These are phyloP conservation scores for Fusarium mexicanum DNA, from an alignment of 2,329 filamentous ascomycete species.

Conservation along the genomic window DNA sequence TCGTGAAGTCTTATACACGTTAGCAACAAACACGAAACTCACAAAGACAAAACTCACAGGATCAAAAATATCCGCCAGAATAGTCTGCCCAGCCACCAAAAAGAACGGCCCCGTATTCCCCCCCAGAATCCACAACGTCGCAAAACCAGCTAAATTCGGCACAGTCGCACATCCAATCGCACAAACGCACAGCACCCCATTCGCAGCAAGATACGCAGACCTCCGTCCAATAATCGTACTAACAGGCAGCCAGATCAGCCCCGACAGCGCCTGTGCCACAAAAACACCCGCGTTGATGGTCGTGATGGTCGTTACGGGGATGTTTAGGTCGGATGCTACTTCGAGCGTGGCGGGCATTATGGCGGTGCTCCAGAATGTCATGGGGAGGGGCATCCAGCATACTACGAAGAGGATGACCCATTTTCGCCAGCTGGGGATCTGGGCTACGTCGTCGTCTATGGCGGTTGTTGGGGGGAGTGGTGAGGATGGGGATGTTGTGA, in stretches of 20 bases:
- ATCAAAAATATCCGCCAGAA: slow-evolving; percentile 42
- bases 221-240: slow-evolving; percentile 39
- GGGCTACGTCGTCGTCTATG: slow-evolving; percentile 36
- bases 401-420: slow-evolving; percentile 44
- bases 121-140: slow-evolving; percentile 37
- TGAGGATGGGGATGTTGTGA: neutral
- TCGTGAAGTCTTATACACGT: neutral
- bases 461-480: neutral
- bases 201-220: slow-evolving; percentile 41
- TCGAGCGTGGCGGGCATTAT: slow-evolving; percentile 40
- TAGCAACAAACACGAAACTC: too few species aligned
- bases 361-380: slow-evolving; percentile 44
- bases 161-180: slow-evolving; percentile 35
- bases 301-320: slow-evolving; percentile 27
- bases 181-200: slow-evolving; percentile 33
- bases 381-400: slow-evolving; percentile 43
- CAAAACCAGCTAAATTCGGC: slow-evolving; percentile 37
- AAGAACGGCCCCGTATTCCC: slow-evolving; percentile 42
- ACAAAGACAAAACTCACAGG: slow-evolving; percentile 10
- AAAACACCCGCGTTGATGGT: slow-evolving; percentile 41
- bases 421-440: slow-evolving; percentile 39
- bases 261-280: slow-evolving; percentile 38
- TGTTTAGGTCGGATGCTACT: slow-evolving; percentile 25
- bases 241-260: slow-evolving; percentile 39
- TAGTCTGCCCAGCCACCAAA: slow-evolving; percentile 41